Evolutionary conservation across 2,329 filamentous ascomycete genomes (phyloP).

Genomic region (Blastomyces percursus): DNA sequence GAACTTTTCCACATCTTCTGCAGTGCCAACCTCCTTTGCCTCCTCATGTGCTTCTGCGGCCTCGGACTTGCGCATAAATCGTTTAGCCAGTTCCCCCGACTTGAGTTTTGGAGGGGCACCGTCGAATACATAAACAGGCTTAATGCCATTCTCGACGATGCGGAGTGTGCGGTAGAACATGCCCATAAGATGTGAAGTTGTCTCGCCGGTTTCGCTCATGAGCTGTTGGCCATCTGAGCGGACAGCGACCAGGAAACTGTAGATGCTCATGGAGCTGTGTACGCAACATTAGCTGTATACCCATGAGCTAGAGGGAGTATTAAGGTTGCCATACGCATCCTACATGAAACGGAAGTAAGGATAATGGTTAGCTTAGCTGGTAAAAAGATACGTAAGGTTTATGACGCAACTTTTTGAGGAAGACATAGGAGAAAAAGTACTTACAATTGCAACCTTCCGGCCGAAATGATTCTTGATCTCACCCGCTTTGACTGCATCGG

Average conservation of each 20-base stretch:
- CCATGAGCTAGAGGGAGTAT: conserved; percentile 4
- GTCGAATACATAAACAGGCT: conserved; percentile 96
- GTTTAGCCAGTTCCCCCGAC: conserved; percentile 90
- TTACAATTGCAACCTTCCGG: conserved; percentile 91
- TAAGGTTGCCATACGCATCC: conserved; percentile 44
- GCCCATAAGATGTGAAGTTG: conserved; percentile 96
- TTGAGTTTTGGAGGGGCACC: conserved; percentile 95
- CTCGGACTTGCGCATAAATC: conserved; percentile 88
- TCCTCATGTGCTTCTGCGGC: conserved; percentile 84
- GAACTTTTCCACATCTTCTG: conserved; percentile 97
- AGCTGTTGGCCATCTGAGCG: conserved; percentile 94
- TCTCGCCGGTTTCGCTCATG: conserved; percentile 89
- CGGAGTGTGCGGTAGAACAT: conserved; percentile 98
- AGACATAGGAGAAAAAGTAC: conserved; percentile 25
- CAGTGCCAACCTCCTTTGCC: conserved; percentile 92
- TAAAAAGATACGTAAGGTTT: background rate
- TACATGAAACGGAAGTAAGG: conserved; percentile 20
- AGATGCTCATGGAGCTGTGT: conserved; percentile 78
- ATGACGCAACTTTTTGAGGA: background rate
- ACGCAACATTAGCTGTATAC: background rate
- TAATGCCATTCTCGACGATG: conserved; percentile 98
- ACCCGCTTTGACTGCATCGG: conserved; percentile 88
- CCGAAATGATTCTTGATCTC: conserved; percentile 99
- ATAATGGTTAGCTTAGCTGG: background rate
- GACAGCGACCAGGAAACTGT: conserved; percentile 96